Evolutionary conservation across 352 stramenopile genomes (phyloP).

Genomic region (Plasmopara viticola): DNA sequence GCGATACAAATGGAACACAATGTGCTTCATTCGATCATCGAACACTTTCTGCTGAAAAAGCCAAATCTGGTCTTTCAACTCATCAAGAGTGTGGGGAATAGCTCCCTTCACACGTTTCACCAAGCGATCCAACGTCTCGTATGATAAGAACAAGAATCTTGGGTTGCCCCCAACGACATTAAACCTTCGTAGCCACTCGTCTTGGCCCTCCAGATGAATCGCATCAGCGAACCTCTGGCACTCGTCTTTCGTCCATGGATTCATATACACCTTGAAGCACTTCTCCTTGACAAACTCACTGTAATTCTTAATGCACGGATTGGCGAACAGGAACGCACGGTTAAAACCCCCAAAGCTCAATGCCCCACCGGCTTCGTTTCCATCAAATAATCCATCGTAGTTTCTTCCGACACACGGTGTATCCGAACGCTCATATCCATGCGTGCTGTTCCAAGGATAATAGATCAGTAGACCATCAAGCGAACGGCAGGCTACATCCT

Average conservation of each 20-base stretch:
- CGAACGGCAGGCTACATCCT: background rate
- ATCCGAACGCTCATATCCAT: conserved; percentile 3
- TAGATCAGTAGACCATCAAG: background rate
- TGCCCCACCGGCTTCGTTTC: conserved; percentile 5
- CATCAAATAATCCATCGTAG: conserved; percentile 19
- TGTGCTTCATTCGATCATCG: background rate
- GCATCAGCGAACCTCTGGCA: conserved; percentile 13
- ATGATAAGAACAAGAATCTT: background rate
- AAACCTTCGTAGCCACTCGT: background rate
- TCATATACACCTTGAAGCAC: conserved; percentile 6
- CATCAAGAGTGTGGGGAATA: no score
- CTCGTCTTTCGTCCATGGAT: conserved; percentile 22
- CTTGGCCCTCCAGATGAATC: conserved; percentile 1
- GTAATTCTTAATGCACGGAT: conserved; percentile 15
- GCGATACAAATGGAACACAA: background rate
- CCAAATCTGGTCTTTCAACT: no score
- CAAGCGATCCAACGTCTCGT: background rate
- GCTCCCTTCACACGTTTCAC: no score
- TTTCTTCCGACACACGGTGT: background rate
- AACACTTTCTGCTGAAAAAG: background rate
- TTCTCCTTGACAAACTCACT: conserved; percentile 19
- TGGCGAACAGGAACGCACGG: conserved; percentile 16
- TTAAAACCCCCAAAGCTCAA: background rate
- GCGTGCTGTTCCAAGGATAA: conserved; percentile 2
- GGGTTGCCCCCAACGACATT: background rate